Percentiles rank a stretch among this genome's conserved stretches.
phyloP scores from a whole-genome alignment of 345 rosid genomes.

The Bruguiera gymnorhiza region DNA sequence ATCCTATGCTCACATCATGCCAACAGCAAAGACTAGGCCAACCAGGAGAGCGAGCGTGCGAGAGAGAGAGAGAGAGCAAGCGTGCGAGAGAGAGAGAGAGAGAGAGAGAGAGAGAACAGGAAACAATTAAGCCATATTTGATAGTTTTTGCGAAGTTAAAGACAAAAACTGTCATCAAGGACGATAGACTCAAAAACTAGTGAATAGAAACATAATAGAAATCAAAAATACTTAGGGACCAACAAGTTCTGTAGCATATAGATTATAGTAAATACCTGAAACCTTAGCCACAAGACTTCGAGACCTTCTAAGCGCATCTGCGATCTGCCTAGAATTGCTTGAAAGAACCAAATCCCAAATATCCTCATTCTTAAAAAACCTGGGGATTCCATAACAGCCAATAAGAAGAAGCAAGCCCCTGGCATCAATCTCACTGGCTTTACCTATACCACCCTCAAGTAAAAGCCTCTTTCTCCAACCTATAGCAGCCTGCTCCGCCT shows the following conservation, averaged over 20 bases:
- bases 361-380: slow-evolving; percentile 42
- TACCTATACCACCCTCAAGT: slow-evolving; percentile 54
- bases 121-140: not conserved
- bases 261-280: slow-evolving; percentile 39
- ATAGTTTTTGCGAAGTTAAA: not conserved
- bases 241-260: no score
- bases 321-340: slow-evolving; percentile 41
- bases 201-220: no score
- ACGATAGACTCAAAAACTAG: no score
- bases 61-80: no score
- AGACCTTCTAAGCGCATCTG: slow-evolving; percentile 42
- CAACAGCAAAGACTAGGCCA: not conserved
- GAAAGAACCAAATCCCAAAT: slow-evolving; percentile 49
- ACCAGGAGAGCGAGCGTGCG: no score
- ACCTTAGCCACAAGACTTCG: slow-evolving; percentile 38
- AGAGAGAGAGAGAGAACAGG: no score
- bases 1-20: not conserved
- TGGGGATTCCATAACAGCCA: slow-evolving; percentile 67
- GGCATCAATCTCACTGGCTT: slow-evolving; percentile 51
- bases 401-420: slow-evolving; percentile 65
- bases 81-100: no score
- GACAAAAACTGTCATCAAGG: not conserved
- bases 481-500: slow-evolving; percentile 50
- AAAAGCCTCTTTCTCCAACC: slow-evolving; percentile 66
- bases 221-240: no score